Percentiles rank a stretch among this genome's conserved stretches.
phyloP scores from a whole-genome alignment of 148 eudicot species.

The Silene uniflora region DNA sequence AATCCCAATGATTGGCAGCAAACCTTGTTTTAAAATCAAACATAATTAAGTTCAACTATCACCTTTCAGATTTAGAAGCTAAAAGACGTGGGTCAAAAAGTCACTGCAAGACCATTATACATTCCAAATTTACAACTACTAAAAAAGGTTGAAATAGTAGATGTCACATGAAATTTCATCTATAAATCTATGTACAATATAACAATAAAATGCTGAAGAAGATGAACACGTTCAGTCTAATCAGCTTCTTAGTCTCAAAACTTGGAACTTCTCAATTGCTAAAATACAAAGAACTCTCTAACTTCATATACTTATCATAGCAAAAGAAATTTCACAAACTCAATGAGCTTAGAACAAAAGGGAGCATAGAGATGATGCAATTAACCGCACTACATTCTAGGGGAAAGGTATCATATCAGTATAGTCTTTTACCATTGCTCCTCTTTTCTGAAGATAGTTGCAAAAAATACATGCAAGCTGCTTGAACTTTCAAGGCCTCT shows the following conservation, averaged over 20 bases:
- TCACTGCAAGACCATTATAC: conserved; percentile 7
- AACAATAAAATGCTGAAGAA: neutral
- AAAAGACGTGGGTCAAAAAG: neutral
- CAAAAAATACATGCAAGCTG: conserved; percentile 79
- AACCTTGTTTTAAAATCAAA: conserved; percentile 40
- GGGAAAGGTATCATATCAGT: conserved; percentile 4
- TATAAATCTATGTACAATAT: neutral
- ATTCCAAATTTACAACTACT: neutral
- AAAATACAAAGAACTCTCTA: neutral
- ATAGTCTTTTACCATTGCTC: conserved; percentile 49
- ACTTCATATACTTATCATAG: neutral
- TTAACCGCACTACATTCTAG: neutral
- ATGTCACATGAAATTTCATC: neutral
- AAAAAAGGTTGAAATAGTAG: neutral
- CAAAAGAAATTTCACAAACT: conserved; percentile 1
- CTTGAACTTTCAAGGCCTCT: conserved; percentile 61
- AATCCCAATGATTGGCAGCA: conserved; percentile 70
- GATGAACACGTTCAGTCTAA: neutral
- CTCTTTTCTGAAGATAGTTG: conserved; percentile 60
- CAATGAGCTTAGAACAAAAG: neutral
- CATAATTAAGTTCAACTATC: conserved; percentile 6
- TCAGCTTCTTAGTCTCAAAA: neutral
- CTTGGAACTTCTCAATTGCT: neutral
- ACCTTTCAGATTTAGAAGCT: neutral
- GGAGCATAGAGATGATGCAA: neutral